Percentiles rank a stretch among this genome's conserved stretches.
Conservation (phyloP, 768 basidiomycete genomes). For the Mycena vitilis region DNA sequence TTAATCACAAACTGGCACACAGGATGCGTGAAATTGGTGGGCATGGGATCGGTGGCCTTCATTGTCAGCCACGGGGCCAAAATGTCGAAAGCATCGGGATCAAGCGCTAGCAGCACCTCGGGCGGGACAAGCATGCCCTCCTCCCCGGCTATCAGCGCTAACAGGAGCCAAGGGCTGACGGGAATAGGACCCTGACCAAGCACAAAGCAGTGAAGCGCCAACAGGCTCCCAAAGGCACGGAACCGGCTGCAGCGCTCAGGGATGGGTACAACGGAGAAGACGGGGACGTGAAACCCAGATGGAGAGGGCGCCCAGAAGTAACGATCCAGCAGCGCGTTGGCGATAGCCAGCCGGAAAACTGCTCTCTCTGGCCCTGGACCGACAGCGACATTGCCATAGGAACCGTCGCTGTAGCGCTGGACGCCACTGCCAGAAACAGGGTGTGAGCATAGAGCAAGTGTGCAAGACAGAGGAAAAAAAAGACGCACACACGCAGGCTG, state of each 20-base stretch:
- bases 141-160: not conserved
- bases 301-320: slow-evolving; percentile 7
- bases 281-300: not conserved
- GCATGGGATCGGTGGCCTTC: not conserved
- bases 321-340: too few species aligned
- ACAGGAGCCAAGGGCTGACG: slow-evolving; percentile 19
- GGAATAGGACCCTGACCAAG: not conserved
- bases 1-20: slow-evolving; percentile 5
- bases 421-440: not conserved
- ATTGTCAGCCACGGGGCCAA: slow-evolving; percentile 6
- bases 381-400: not conserved
- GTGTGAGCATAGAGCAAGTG: not conserved
- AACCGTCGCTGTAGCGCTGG: not conserved
- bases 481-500: not conserved
- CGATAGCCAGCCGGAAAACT: not conserved
- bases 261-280: not conserved
- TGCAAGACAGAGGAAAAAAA: too few species aligned
- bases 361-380: slow-evolving; percentile 20
- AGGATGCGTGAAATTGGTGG: not conserved
- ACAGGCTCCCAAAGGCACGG: not conserved
- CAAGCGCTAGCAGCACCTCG: not conserved
- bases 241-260: not conserved
- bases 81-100: slow-evolving; percentile 11
- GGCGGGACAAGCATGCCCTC: not conserved
- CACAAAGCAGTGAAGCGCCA: slow-evolving; percentile 9